These are phyloP conservation scores for Tetradesmus lagerheimii DNA, from an alignment of 139 green algal species.

Conservation along the genomic window DNA sequence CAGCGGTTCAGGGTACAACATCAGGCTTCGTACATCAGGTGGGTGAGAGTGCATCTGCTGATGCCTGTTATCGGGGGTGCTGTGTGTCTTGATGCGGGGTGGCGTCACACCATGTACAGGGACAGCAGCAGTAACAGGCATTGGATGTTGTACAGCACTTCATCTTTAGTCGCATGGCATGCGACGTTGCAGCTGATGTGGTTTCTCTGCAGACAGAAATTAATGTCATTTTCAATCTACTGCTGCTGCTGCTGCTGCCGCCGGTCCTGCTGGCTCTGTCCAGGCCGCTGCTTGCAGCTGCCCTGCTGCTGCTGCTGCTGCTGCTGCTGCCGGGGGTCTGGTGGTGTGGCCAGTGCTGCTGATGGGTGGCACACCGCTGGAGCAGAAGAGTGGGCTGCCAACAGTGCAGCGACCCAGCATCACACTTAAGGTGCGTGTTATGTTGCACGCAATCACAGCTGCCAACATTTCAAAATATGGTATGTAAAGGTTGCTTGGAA, in stretches of 20 bases:
- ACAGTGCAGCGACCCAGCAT: conserved; percentile 33
- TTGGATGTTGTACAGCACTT: too few species aligned
- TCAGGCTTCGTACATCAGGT: conserved; percentile 22
- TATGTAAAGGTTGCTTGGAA: too few species aligned
- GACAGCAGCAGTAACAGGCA: too few species aligned
- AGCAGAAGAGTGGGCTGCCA: conserved; percentile 4
- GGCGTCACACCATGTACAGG: too few species aligned
- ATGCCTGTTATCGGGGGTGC: too few species aligned
- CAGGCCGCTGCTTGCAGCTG: conserved; percentile 27
- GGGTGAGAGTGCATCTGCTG: not conserved
- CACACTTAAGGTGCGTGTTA: conserved; percentile 18
- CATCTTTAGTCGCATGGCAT: too few species aligned
- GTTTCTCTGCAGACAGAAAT: too few species aligned
- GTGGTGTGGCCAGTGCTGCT: conserved; percentile 31
- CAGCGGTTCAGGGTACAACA: not conserved
- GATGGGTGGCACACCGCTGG: conserved; percentile 11
- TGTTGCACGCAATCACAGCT: too few species aligned
- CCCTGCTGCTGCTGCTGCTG: conserved; percentile 38
- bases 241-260: conserved; percentile 4
- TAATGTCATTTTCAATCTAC: not conserved
- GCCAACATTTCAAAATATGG: too few species aligned
- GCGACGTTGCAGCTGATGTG: too few species aligned
- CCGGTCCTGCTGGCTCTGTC: conserved; percentile 42
- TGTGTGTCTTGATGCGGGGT: too few species aligned
- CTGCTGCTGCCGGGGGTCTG: not conserved